phyloP scores from a whole-genome alignment of 352 stramenopile species.

The Phytophthora fragariae region DNA sequence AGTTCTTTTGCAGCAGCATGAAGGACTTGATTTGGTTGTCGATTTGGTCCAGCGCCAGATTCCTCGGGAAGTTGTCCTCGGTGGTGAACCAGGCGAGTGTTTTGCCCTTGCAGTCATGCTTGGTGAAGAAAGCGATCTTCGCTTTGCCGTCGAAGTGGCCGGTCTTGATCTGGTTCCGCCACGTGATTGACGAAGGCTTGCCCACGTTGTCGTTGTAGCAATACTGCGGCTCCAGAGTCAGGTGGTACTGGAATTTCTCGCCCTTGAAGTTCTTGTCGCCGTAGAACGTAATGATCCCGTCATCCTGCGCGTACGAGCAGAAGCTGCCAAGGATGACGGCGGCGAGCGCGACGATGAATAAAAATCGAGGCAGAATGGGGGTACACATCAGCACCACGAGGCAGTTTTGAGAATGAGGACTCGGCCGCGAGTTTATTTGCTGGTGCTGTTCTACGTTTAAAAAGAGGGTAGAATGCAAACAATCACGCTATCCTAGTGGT shows the following conservation, averaged over 20 bases:
- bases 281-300: conserved; percentile 25
- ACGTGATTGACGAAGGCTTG: conserved; percentile 34
- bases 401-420: conserved; percentile 14
- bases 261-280: conserved; percentile 26
- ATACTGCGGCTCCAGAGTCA: conserved; percentile 16
- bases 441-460: no score
- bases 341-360: background rate
- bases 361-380: background rate
- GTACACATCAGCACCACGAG: background rate
- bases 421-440: no score
- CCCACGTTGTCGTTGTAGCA: conserved; percentile 43
- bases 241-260: conserved; percentile 24
- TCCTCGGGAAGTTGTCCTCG: conserved; percentile 23
- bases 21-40: conserved; percentile 38
- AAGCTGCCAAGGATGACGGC: background rate
- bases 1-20: conserved; percentile 29
- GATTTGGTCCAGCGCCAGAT: conserved; percentile 28
- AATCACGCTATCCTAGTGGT: no score
- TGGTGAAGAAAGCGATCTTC: conserved; percentile 40
- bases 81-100: conserved; percentile 16
- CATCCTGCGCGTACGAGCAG: background rate
- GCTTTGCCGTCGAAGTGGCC: conserved; percentile 15
- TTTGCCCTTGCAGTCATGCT: conserved; percentile 30
- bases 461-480: no score
- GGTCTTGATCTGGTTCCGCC: conserved; percentile 18